These are phyloP conservation scores for Pseudogymnoascus sp. DNA, from an alignment of 2,329 filamentous ascomycete species.

Conservation along the genomic window DNA sequence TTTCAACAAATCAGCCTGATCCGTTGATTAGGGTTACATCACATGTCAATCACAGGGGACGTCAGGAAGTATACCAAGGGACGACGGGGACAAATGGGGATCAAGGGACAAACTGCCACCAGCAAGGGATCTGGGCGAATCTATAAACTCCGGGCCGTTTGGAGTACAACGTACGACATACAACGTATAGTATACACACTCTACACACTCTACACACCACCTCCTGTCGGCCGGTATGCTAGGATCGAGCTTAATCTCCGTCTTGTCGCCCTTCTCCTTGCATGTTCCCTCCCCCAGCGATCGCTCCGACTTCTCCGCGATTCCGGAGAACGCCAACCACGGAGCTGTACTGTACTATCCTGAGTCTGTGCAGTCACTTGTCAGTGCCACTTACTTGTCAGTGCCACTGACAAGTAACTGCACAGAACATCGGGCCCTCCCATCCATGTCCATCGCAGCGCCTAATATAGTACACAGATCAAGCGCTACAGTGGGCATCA, in stretches of 20 bases:
- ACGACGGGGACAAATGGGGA: neutral
- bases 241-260: conserved; percentile 1
- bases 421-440: neutral
- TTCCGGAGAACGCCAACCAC: neutral
- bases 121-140: neutral
- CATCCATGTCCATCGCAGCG: neutral
- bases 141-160: conserved; percentile 3
- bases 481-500: neutral
- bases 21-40: conserved; percentile 6
- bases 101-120: neutral
- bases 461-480: neutral
- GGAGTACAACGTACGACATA: neutral
- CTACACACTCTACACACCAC: neutral
- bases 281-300: neutral
- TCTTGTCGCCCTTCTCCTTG: neutral
- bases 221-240: neutral
- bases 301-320: neutral
- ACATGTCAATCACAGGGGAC: neutral
- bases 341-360: neutral
- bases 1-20: neutral
- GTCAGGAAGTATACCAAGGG: neutral
- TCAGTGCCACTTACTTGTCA: neutral
- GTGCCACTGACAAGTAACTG: neutral
- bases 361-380: neutral
- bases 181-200: neutral